A percentile compares a stretch with the other conserved stretches of the same genome.
Conservation (phyloP, 2,329 filamentous ascomycete species). For the Pleurostoma richardsiae region DNA sequence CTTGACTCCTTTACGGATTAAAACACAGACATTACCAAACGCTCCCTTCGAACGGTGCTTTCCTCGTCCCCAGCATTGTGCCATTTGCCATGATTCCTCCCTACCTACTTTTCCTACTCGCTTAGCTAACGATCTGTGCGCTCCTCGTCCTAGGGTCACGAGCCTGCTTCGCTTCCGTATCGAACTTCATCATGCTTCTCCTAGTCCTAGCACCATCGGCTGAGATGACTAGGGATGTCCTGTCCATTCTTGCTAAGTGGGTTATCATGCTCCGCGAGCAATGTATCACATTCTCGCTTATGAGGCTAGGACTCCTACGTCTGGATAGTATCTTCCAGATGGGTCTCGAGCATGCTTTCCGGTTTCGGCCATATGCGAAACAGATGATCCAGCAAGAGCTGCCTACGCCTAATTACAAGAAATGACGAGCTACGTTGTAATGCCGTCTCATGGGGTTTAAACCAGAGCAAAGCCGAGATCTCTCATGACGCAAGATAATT, state of each 20-base stretch:
- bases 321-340: not conserved
- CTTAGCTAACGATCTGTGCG: too few species aligned
- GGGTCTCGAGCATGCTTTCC: not conserved
- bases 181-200: not conserved
- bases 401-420: too few species aligned
- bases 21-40: not conserved
- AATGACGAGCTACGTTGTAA: too few species aligned
- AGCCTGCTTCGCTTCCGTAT: not conserved
- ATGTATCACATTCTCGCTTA: not conserved
- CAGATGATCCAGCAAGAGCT: not conserved
- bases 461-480: too few species aligned
- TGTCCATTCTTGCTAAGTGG: not conserved
- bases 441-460: too few species aligned
- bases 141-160: not conserved
- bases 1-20: not conserved
- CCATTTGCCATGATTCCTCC: too few species aligned
- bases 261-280: not conserved
- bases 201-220: not conserved
- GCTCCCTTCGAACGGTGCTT: not conserved
- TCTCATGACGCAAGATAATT: too few species aligned
- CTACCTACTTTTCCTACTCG: too few species aligned
- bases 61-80: too few species aligned
- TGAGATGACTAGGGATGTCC: not conserved
- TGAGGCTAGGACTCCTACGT: not conserved
- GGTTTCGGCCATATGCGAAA: not conserved